phyloP scores from a whole-genome alignment of 2,329 filamentous ascomycete genomes.

The Ophidiomyces ophidiicola region DNA sequence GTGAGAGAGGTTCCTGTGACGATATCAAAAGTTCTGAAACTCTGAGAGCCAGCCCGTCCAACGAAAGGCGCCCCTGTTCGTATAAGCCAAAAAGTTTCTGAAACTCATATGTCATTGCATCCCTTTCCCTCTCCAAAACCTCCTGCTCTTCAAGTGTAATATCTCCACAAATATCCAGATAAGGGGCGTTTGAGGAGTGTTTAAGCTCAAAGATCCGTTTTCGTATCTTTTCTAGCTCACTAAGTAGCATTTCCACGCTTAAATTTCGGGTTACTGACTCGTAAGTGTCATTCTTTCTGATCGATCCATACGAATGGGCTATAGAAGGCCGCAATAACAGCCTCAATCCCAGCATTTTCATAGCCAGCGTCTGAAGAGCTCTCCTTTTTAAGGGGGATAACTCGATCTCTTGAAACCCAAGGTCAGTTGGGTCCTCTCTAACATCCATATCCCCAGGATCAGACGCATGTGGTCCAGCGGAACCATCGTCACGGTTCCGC shows the following conservation, averaged over 20 bases:
- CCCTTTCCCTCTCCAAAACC: slow-evolving; percentile 22
- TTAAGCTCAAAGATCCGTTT: slow-evolving; percentile 25
- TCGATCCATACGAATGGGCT: slow-evolving; percentile 28
- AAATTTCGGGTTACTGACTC: slow-evolving; percentile 23
- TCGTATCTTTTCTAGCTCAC: slow-evolving; percentile 25
- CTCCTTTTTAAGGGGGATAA: slow-evolving; percentile 22
- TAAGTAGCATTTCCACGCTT: slow-evolving; percentile 24
- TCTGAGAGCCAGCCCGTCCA: slow-evolving; percentile 27
- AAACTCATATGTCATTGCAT: slow-evolving; percentile 23
- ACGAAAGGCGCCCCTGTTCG: slow-evolving; percentile 21
- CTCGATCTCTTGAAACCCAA: slow-evolving; percentile 14
- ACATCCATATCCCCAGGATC: background rate
- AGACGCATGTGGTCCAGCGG: background rate
- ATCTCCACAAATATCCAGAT: slow-evolving; percentile 25
- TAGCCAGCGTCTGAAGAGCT: slow-evolving; percentile 29
- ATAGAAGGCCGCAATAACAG: slow-evolving; percentile 30
- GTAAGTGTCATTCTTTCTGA: slow-evolving; percentile 23
- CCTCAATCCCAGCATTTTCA: slow-evolving; percentile 30
- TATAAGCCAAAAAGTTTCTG: slow-evolving; percentile 23
- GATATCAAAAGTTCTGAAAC: slow-evolving; percentile 27
- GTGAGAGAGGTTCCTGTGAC: slow-evolving; percentile 28
- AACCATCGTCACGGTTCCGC: background rate
- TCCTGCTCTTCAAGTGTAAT: slow-evolving; percentile 18
- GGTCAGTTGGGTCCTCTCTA: background rate
- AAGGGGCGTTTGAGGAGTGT: slow-evolving; percentile 17